Percentiles rank a stretch among this genome's conserved stretches.
These are phyloP conservation scores for Monosporascus sp. DNA, from an alignment of 2,329 filamentous ascomycete genomes.

Conservation along the genomic window DNA sequence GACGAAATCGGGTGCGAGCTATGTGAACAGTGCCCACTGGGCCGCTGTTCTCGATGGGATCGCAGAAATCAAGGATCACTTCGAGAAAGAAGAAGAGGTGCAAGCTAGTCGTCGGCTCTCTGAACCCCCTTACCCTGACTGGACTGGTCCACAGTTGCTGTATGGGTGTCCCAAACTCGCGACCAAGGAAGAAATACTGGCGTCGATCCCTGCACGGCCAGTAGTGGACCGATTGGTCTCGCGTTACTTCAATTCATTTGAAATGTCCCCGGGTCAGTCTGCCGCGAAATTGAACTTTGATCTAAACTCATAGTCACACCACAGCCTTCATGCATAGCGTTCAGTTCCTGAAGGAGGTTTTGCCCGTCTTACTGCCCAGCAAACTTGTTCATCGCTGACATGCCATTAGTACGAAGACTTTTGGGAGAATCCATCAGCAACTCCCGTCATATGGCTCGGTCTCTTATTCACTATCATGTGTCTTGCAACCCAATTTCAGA, in stretches of 20 bases:
- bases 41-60: constrained; percentile 14
- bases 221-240: constrained; percentile 30
- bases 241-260: constrained; percentile 31
- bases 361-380: background rate
- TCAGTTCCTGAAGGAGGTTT: constrained; percentile 23
- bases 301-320: background rate
- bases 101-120: constrained; percentile 21
- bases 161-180: constrained; percentile 6
- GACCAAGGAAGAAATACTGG: constrained; percentile 26
- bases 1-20: background rate
- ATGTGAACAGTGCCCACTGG: constrained; percentile 8
- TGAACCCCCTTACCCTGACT: no score
- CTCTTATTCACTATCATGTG: constrained; percentile 42
- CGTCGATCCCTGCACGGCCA: constrained; percentile 26
- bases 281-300: constrained; percentile 1
- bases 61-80: constrained; percentile 12
- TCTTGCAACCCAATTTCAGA: constrained; percentile 26
- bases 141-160: constrained; percentile 14
- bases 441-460: constrained; percentile 40
- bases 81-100: constrained; percentile 1
- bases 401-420: constrained; percentile 36
- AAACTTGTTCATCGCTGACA: constrained; percentile 1
- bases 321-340: constrained; percentile 21
- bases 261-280: constrained; percentile 18
- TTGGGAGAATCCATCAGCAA: constrained; percentile 33